phyloP scores from a whole-genome alignment of 192 early-diverging fungal species.

The Rhizoclosmatium globosum region DNA sequence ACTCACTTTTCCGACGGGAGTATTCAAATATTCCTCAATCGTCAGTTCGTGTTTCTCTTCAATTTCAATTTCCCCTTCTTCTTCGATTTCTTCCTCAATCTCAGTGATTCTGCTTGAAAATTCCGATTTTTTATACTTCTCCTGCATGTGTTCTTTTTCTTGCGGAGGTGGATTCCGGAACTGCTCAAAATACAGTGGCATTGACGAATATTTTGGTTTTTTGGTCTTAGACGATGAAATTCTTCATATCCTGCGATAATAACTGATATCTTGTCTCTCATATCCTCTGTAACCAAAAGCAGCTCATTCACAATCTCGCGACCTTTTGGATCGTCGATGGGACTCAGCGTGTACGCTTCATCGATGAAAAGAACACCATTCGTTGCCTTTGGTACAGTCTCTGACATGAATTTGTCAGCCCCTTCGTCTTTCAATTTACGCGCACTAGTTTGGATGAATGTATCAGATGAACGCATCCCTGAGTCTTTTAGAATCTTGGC shows the following conservation, averaged over 20 bases:
- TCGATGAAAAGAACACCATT: slow-evolving; percentile 48
- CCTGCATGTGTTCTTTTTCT: neutral
- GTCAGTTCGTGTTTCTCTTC: neutral
- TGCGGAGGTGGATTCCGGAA: neutral
- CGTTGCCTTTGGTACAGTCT: slow-evolving; percentile 31
- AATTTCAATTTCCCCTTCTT: neutral
- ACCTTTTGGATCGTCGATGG: slow-evolving; percentile 40
- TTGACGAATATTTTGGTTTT: neutral
- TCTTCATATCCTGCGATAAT: slow-evolving; percentile 52
- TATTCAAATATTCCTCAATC: slow-evolving; percentile 5
- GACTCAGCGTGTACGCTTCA: slow-evolving; percentile 39
- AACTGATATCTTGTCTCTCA: slow-evolving; percentile 45
- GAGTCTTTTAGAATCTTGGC: slow-evolving; percentile 46
- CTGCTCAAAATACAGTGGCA: neutral
- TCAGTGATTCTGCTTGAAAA: neutral
- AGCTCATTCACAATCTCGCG: slow-evolving; percentile 44
- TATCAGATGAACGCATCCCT: slow-evolving; percentile 23
- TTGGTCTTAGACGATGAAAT: neutral
- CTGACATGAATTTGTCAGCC: slow-evolving; percentile 39
- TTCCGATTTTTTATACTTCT: neutral
- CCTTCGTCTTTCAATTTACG: slow-evolving; percentile 47
- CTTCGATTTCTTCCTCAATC: neutral
- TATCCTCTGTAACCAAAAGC: slow-evolving; percentile 40
- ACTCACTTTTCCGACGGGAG: neutral
- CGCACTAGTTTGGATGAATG: slow-evolving; percentile 34